phyloP scores from a whole-genome alignment of 208 protist species.

The Herpetomonas samuelpessoai region DNA sequence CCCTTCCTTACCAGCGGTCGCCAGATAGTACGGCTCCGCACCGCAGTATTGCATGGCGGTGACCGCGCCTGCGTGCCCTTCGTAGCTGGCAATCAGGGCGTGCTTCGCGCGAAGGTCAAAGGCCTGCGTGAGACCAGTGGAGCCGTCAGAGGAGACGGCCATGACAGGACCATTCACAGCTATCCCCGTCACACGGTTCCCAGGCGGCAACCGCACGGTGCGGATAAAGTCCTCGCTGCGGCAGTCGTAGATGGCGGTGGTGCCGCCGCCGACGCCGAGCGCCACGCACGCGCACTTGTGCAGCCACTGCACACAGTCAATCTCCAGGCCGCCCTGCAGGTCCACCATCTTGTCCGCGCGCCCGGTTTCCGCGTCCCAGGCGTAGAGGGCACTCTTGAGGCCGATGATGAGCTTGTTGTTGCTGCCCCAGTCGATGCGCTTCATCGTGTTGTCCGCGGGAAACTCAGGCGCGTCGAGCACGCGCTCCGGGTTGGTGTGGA shows the following conservation, averaged over 20 bases:
- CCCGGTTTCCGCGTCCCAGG: conserved; percentile 62
- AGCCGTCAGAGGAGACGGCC: conserved; percentile 46
- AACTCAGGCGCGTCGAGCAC: conserved; percentile 82
- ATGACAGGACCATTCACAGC: conserved; percentile 72
- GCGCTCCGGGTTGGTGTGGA: conserved; percentile 71
- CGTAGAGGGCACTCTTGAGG: conserved; percentile 67
- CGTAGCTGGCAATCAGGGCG: conserved; percentile 56
- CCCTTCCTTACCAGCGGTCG: conserved; percentile 59
- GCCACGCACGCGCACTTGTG: conserved; percentile 76
- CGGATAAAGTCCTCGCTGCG: conserved; percentile 57
- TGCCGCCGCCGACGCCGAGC: conserved; percentile 52
- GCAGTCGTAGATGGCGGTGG: conserved; percentile 71
- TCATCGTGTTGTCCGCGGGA: conserved; percentile 28
- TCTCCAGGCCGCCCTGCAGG: conserved; percentile 38
- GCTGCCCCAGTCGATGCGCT: conserved; percentile 82
- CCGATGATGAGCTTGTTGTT: conserved; percentile 85
- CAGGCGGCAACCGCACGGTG: conserved; percentile 39
- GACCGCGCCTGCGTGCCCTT: conserved; percentile 47
- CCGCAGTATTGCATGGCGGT: conserved; percentile 68
- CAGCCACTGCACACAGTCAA: conserved; percentile 71
- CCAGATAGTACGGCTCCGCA: conserved; percentile 79
- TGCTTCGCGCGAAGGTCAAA: conserved; percentile 78
- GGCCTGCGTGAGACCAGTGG: conserved; percentile 35
- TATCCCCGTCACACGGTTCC: conserved; percentile 39
- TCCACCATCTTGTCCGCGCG: conserved; percentile 53